These are phyloP conservation scores for Iris pallida DNA, from an alignment of 116 monocot genomes.

Conservation along the genomic window DNA sequence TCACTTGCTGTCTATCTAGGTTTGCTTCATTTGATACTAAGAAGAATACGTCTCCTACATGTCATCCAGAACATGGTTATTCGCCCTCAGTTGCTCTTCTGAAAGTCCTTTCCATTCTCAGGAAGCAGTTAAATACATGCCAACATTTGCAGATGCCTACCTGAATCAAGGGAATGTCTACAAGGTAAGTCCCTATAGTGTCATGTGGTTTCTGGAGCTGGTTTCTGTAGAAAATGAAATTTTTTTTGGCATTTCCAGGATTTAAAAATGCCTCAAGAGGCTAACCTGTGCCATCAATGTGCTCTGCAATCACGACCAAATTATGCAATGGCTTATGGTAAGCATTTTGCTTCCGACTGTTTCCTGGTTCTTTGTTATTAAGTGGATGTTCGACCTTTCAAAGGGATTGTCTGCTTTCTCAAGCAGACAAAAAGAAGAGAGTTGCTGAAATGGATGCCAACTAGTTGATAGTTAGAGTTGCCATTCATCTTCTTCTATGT, in stretches of 20 bases:
- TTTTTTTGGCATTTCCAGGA: conserved; percentile 73
- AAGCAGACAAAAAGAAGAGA: background rate
- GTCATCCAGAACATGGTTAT: too few species aligned
- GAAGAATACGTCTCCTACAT: too few species aligned
- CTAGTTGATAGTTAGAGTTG: too few species aligned
- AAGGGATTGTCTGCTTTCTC: background rate
- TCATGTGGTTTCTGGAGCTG: conserved; percentile 34
- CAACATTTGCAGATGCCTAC: conserved; percentile 67
- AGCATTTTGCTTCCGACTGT: background rate
- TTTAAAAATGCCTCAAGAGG: conserved; percentile 84
- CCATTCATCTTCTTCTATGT: too few species aligned
- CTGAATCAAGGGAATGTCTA: conserved; percentile 76
- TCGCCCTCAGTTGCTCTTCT: too few species aligned
- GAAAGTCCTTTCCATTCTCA: conserved; percentile 18
- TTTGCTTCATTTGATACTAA: too few species aligned
- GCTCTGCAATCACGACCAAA: conserved; percentile 74
- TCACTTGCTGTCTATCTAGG: too few species aligned
- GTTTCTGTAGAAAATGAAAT: conserved; percentile 25
- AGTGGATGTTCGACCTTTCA: too few species aligned
- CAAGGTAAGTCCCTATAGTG: conserved; percentile 67
- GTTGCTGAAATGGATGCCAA: background rate
- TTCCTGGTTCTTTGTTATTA: too few species aligned
- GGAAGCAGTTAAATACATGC: conserved; percentile 93
- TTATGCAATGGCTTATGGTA: conserved; percentile 77
- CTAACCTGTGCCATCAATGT: conserved; percentile 80